phyloP scores from a whole-genome alignment of 2,329 filamentous ascomycete species.

The Fusarium napiforme region DNA sequence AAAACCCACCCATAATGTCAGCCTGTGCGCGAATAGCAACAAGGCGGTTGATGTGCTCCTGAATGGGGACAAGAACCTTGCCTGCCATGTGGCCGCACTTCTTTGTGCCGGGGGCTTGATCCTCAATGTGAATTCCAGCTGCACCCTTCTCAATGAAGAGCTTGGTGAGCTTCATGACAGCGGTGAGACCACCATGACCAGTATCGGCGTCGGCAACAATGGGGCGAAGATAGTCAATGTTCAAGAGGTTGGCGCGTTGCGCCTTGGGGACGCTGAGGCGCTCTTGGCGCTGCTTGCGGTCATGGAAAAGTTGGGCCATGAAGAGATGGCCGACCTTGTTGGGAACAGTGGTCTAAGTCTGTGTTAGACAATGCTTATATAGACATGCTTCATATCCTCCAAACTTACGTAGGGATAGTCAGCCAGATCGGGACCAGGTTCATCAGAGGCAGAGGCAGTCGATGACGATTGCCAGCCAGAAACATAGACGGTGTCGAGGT shows the following conservation, averaged over 20 bases:
- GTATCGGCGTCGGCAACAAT: slow-evolving; percentile 98
- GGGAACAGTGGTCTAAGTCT: slow-evolving; percentile 87
- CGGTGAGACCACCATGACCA: slow-evolving; percentile 96
- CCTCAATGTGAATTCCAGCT: slow-evolving; percentile 98
- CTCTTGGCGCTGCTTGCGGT: slow-evolving; percentile 98
- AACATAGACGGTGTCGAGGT: slow-evolving; percentile 97
- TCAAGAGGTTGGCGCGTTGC: slow-evolving; percentile 77
- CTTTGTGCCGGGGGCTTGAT: slow-evolving; percentile 97
- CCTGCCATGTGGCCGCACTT: slow-evolving; percentile 99
- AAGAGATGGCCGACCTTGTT: slow-evolving; percentile 98
- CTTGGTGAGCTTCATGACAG: slow-evolving; percentile 99
- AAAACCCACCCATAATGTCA: slow-evolving; percentile 87
- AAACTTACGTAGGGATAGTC: slow-evolving; percentile 88
- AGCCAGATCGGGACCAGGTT: slow-evolving; percentile 96
- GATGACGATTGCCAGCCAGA: slow-evolving; percentile 99
- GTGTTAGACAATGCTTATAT: slow-evolving; percentile 10
- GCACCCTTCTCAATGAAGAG: slow-evolving; percentile 96
- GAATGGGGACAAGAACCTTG: slow-evolving; percentile 96
- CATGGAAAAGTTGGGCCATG: slow-evolving; percentile 99
- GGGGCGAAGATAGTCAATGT: slow-evolving; percentile 92
- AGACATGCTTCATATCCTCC: not conserved
- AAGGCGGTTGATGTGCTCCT: slow-evolving; percentile 97
- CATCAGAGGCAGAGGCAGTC: slow-evolving; percentile 92
- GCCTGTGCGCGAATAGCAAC: slow-evolving; percentile 97
- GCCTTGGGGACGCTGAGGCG: slow-evolving; percentile 80